A percentile compares a stretch with the other conserved stretches of the same genome.
Conservation (phyloP, 148 eudicot genomes). For the Polygonum aviculare region DNA sequence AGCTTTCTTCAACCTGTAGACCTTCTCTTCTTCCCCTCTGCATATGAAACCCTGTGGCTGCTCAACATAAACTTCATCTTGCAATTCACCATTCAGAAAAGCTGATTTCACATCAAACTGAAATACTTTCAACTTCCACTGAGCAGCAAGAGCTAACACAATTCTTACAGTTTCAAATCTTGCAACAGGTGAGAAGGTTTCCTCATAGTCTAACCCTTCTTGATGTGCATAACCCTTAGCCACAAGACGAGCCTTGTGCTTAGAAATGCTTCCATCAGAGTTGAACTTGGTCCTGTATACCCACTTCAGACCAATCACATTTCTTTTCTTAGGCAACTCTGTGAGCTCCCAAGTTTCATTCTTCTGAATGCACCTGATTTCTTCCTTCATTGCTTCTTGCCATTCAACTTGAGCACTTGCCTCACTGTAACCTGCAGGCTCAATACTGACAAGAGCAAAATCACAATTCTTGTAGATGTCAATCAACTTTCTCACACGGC, state of each 20-base stretch:
- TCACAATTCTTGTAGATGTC: not conserved
- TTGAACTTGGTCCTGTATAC: not conserved
- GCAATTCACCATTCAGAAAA: not conserved
- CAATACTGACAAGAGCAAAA: not conserved
- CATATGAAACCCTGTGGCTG: not conserved
- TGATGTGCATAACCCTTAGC: not conserved
- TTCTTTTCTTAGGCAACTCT: not conserved
- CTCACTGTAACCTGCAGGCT: no score
- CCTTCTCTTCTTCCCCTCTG: no score
- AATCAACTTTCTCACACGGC: not conserved
- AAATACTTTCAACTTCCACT: not conserved
- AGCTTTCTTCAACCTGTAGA: not conserved
- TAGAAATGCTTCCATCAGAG: not conserved
- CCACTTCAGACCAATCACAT: not conserved
- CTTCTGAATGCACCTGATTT: not conserved
- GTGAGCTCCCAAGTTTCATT: not conserved
- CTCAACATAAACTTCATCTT: not conserved
- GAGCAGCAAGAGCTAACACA: not conserved
- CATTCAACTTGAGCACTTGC: not conserved
- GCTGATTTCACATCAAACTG: not conserved
- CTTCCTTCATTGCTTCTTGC: slow-evolving; percentile 11
- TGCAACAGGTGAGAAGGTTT: not conserved
- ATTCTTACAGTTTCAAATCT: not conserved
- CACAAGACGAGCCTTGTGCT: not conserved
- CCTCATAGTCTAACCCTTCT: not conserved